phyloP scores from a whole-genome alignment of 2,329 filamentous ascomycete species.

The Fusarium agapanthi region DNA sequence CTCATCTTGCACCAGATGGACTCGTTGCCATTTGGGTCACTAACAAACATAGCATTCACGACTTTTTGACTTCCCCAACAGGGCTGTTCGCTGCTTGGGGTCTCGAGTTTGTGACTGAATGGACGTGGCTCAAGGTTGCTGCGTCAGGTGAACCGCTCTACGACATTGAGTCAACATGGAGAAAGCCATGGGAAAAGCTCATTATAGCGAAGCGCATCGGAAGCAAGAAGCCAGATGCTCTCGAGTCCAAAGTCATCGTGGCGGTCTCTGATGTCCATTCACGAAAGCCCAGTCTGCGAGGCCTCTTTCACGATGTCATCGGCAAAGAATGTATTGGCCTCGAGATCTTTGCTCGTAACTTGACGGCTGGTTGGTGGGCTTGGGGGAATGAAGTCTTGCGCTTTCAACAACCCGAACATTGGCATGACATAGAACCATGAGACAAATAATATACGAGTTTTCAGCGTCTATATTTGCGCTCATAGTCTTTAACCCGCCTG shows the following conservation, averaged over 20 bases:
- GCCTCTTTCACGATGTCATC: constrained; percentile 66
- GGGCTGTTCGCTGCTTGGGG: constrained; percentile 75
- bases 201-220: constrained; percentile 64
- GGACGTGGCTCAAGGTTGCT: constrained; percentile 83
- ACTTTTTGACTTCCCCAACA: constrained; percentile 59
- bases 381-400: constrained; percentile 80
- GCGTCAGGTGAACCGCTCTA: constrained; percentile 70
- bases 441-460: constrained; percentile 10
- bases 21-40: constrained; percentile 81
- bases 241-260: constrained; percentile 65
- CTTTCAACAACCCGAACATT: constrained; percentile 69
- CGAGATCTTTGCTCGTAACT: constrained; percentile 80
- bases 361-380: constrained; percentile 79
- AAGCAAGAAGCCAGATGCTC: constrained; percentile 31
- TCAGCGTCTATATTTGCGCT: constrained; percentile 38
- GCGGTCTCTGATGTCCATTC: constrained; percentile 81
- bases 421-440: constrained; percentile 46
- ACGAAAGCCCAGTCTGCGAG: constrained; percentile 76
- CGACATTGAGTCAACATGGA: constrained; percentile 67
- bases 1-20: constrained; percentile 61
- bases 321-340: constrained; percentile 63
- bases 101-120: constrained; percentile 72
- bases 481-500: constrained; percentile 34
- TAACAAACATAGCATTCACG: constrained; percentile 70
- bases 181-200: constrained; percentile 80